phyloP scores from a whole-genome alignment of 805 yeast species.

The Hanseniaspora valbyensis region DNA sequence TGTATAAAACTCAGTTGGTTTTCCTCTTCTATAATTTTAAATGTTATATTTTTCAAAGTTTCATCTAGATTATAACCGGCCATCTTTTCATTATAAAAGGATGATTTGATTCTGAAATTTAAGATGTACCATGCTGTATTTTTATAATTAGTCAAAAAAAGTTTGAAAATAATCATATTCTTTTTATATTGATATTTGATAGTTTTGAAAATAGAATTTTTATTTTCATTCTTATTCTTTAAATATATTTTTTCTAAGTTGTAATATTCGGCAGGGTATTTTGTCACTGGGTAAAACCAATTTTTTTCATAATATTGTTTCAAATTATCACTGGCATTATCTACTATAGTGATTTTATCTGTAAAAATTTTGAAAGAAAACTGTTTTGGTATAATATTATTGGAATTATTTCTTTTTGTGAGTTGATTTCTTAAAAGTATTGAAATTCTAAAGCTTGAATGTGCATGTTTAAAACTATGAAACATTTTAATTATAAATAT shows the following conservation, averaged over 20 bases:
- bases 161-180: conserved; percentile 5
- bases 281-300: conserved; percentile 12
- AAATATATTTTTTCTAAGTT: neutral
- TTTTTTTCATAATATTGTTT: conserved; percentile 2
- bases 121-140: conserved; percentile 14
- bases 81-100: neutral
- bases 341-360: neutral
- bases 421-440: too few species aligned
- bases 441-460: too few species aligned
- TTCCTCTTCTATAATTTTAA: conserved; percentile 11
- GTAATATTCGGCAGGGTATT: conserved; percentile 5
- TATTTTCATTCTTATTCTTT: neutral
- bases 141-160: conserved; percentile 8
- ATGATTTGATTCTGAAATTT: neutral
- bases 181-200: conserved; percentile 8
- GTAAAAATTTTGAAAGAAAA: conserved; percentile 1
- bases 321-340: conserved; percentile 6
- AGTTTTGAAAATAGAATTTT: neutral
- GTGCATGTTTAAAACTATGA: too few species aligned
- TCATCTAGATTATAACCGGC: conserved; percentile 1
- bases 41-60: conserved; percentile 7
- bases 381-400: neutral
- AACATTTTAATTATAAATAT: too few species aligned
- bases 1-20: neutral
- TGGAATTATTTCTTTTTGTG: neutral